These are phyloP conservation scores for Iris macrosiphon DNA, from an alignment of 106 monocot genomes.

Conservation along the genomic window DNA sequence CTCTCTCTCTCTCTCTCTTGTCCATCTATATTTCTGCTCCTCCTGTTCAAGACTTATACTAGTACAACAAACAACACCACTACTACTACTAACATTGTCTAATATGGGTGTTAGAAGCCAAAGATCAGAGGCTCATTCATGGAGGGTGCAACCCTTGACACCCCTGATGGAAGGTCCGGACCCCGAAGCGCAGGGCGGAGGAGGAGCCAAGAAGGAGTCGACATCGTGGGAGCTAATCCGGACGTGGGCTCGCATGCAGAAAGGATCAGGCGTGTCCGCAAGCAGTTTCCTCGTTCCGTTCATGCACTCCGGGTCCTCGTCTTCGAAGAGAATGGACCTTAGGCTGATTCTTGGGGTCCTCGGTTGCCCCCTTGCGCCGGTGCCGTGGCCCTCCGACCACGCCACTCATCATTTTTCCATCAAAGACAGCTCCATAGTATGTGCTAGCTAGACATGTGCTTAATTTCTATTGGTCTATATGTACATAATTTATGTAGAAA, in stretches of 20 bases:
- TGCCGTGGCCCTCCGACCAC: slow-evolving; percentile 10
- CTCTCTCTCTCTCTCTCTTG: background rate
- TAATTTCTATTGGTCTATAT: no score
- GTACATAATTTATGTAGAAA: background rate
- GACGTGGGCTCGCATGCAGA: slow-evolving; percentile 22
- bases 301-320: background rate
- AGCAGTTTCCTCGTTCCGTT: background rate
- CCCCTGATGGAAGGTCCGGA: slow-evolving; percentile 54
- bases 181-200: slow-evolving; percentile 9
- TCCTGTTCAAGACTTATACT: background rate
- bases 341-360: slow-evolving; percentile 44
- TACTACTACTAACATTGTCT: no score
- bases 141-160: slow-evolving; percentile 29
- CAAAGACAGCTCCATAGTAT: slow-evolving; percentile 31
- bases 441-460: background rate
- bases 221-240: slow-evolving; percentile 38
- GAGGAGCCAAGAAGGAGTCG: slow-evolving; percentile 27
- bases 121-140: slow-evolving; percentile 6
- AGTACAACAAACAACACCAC: no score
- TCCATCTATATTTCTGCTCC: background rate
- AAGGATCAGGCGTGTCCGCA: no score
- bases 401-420: slow-evolving; percentile 6
- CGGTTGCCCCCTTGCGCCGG: slow-evolving; percentile 50
- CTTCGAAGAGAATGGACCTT: slow-evolving; percentile 9
- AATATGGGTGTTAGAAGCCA: slow-evolving; percentile 19